Evolutionary conservation across 192 early-diverging fungal species (phyloP).

Genomic region (Dimargaris cristalligena): DNA sequence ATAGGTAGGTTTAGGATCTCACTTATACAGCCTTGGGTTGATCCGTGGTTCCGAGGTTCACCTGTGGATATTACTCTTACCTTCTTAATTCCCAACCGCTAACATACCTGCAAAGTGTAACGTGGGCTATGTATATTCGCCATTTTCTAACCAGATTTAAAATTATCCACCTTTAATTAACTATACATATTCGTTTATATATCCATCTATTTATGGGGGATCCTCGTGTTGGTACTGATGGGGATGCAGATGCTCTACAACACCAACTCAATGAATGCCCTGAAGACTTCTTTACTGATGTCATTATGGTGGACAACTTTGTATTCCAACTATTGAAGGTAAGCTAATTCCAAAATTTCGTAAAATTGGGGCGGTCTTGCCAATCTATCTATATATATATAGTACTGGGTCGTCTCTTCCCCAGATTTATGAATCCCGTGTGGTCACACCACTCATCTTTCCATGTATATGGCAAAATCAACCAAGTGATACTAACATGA

Average conservation of each 20-base stretch:
- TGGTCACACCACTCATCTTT: conserved; percentile 8
- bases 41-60: no score
- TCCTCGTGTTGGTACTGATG: neutral
- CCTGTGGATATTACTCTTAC: no score
- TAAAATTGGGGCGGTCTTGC: conserved; percentile 14
- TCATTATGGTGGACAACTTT: conserved; percentile 47
- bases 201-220: no score
- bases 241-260: conserved; percentile 6
- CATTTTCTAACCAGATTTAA: no score
- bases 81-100: no score
- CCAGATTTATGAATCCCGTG: conserved; percentile 15
- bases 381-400: conserved; percentile 16
- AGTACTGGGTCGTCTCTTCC: conserved; percentile 18
- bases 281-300: conserved; percentile 49
- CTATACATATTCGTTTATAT: conserved; percentile 19
- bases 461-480: conserved; percentile 17
- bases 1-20: conserved; percentile 21
- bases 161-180: conserved; percentile 17
- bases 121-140: no score
- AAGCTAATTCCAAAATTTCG: conserved; percentile 12
- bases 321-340: conserved; percentile 31
- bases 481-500: no score
- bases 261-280: conserved; percentile 52
- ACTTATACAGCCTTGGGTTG: conserved; percentile 12
- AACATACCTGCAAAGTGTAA: no score